Conservation (phyloP, 2,329 filamentous ascomycete species). For the Sarocladium kiliense region DNA sequence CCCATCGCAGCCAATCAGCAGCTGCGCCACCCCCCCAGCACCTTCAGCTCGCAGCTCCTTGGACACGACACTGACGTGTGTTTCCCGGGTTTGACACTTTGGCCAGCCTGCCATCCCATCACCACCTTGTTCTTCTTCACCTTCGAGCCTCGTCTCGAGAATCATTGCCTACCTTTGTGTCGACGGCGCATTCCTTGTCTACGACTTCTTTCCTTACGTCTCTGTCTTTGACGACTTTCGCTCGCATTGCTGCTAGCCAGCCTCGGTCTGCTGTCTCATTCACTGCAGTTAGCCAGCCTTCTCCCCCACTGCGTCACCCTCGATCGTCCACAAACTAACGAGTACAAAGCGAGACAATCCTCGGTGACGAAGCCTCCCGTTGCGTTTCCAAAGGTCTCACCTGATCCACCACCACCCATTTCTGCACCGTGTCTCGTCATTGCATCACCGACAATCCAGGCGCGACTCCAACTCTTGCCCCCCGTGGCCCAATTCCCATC, state of each 20-base stretch:
- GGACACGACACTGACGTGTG: background rate
- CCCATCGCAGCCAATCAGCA: background rate
- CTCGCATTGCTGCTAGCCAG: background rate
- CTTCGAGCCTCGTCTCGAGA: background rate
- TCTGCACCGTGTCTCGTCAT: background rate
- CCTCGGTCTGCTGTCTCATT: background rate
- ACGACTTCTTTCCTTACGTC: background rate
- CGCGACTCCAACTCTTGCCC: background rate
- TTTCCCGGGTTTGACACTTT: background rate
- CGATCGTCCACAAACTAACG: background rate
- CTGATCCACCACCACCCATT: background rate
- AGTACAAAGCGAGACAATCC: background rate
- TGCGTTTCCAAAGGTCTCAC: slow-evolving; percentile 1
- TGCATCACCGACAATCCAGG: background rate
- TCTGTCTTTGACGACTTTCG: background rate
- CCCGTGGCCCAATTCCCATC: background rate
- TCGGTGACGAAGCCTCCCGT: background rate
- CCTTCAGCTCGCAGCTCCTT: background rate
- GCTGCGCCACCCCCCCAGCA: no score
- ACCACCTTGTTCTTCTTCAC: background rate
- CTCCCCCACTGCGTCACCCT: slow-evolving; percentile 9
- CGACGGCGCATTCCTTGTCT: background rate
- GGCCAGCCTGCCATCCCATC: background rate
- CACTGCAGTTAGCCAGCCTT: background rate
- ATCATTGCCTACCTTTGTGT: background rate